Evolutionary conservation across 140 eudicot species (phyloP), one percentile per base, ranked within the genome.

Genomic region (Oenanthe javanica): DNA sequence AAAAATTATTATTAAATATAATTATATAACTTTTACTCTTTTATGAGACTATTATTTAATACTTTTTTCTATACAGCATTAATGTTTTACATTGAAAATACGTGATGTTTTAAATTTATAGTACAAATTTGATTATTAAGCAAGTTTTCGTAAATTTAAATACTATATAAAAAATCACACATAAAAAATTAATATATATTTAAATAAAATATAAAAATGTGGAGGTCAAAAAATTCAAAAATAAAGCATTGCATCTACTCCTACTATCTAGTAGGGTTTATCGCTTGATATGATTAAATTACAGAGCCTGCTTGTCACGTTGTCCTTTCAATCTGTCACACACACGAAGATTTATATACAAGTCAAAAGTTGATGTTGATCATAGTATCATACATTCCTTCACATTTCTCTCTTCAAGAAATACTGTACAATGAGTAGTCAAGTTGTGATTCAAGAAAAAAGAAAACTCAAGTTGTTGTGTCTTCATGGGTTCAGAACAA

Each of bases 401-500:
- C 4, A 15, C 59, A 54, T 54, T 54, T 54, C n/a, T 54, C 63
- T 54, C n/a, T n/a, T 5, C 23, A 54, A 11, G 9, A 61, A 61
- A n/a, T 8, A 10, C 31, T 10, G 9, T n/a, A n/a, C 67, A 11
- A 61, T 42, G 75, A 38, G 75, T 9, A 69, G 47, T 36, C 9
- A 5, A 36, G 75, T 5, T 31, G 47, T 31, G 75, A 31, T 31
- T 71, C n/a, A 36, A 38, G 47, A 69, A 8, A 69, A 4, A 16
- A 69, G 75, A 15, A 79, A 79, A 71, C 85, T 84, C 76, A 86
- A 85, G 50, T 63, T 89, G 51, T 66, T 89, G 4, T 88, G 92
- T 81, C 86, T 88, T 14, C 89, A 89, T 63, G 92, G 92, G 19
- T 86, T 84, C 69, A 71, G 92, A 79, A 89, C 90, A 16, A 89